phyloP scores from a whole-genome alignment of 2,329 filamentous ascomycete species.

The Colletotrichum graminicola region DNA sequence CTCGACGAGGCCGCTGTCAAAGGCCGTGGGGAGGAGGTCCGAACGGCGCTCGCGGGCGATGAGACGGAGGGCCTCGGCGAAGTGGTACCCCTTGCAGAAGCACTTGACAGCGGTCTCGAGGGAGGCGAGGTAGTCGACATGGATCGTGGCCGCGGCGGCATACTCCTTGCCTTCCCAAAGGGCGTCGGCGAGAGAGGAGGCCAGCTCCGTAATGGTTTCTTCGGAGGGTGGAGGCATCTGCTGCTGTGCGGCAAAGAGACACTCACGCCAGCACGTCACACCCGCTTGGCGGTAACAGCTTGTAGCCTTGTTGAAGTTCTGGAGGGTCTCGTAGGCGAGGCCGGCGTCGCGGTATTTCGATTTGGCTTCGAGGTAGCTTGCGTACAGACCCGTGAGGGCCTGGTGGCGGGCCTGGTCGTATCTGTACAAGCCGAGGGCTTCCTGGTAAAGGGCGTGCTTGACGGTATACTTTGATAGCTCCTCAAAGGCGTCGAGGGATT shows the following conservation, averaged over 20 bases:
- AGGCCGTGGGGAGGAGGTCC: constrained; percentile 73
- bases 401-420: constrained; percentile 78
- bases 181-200: constrained; percentile 80
- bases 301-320: constrained; percentile 79
- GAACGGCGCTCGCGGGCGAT: constrained; percentile 71
- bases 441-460: constrained; percentile 83
- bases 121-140: constrained; percentile 84
- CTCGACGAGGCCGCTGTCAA: constrained; percentile 86
- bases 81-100: constrained; percentile 88
- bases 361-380: constrained; percentile 78
- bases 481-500: constrained; percentile 78
- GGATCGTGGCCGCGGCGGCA: constrained; percentile 80
- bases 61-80: constrained; percentile 88
- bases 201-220: constrained; percentile 74
- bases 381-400: constrained; percentile 82
- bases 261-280: constrained; percentile 86
- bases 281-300: constrained; percentile 87
- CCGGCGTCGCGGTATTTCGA: constrained; percentile 89
- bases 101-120: constrained; percentile 77
- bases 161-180: constrained; percentile 89
- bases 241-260: constrained; percentile 81
- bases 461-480: constrained; percentile 83
- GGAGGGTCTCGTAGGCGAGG: constrained; percentile 89
- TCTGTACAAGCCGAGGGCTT: constrained; percentile 84
- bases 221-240: constrained; percentile 70